phyloP scores from a whole-genome alignment of 2,329 filamentous ascomycete genomes.

The Fusarium sp. region DNA sequence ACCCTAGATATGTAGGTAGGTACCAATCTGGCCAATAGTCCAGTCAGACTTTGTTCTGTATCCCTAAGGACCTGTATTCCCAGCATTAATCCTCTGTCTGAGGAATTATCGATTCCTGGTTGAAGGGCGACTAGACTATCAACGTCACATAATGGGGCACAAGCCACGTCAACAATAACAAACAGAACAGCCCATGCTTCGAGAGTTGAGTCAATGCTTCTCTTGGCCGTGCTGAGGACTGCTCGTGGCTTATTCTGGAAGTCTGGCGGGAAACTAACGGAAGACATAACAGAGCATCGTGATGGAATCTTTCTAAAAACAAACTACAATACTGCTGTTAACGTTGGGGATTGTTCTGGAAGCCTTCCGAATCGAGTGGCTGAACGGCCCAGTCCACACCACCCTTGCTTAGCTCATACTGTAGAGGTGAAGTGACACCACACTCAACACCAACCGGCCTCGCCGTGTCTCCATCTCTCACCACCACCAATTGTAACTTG shows the following conservation, averaged over 20 bases:
- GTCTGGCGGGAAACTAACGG: slow-evolving; percentile 1
- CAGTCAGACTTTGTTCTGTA: neutral
- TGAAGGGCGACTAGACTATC: neutral
- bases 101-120: neutral
- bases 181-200: neutral
- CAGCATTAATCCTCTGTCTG: neutral
- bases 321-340: slow-evolving; percentile 14
- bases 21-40: neutral
- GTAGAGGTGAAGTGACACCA: slow-evolving; percentile 33
- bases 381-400: slow-evolving; percentile 21
- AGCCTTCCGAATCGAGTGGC: slow-evolving; percentile 38
- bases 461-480: slow-evolving; percentile 47
- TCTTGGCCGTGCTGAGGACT: slow-evolving; percentile 10
- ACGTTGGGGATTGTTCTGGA: slow-evolving; percentile 38
- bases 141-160: slow-evolving; percentile 14
- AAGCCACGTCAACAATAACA: slow-evolving; percentile 7
- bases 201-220: neutral
- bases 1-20: neutral
- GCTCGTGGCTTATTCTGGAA: slow-evolving; percentile 24
- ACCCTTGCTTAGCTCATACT: slow-evolving; percentile 22
- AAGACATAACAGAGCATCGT: neutral
- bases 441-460: slow-evolving; percentile 42
- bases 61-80: neutral
- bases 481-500: slow-evolving; percentile 9
- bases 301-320: slow-evolving; percentile 39